Conservation (phyloP, 2,329 filamentous ascomycete genomes). For the Phaeosphaeriaceae sp. region DNA sequence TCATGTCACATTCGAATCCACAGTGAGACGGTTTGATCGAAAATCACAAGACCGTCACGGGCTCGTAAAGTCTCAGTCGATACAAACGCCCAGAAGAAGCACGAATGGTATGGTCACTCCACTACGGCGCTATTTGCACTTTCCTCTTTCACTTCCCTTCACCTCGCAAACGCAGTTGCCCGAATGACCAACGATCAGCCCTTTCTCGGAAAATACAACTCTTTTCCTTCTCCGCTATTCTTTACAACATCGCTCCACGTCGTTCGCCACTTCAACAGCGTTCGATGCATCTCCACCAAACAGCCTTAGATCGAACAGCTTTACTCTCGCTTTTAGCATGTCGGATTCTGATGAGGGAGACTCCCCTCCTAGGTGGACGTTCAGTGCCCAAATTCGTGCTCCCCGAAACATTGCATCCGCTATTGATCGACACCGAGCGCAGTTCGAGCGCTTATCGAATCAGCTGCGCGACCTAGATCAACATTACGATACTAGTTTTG, state of each 20-base stretch:
- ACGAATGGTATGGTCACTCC: no score
- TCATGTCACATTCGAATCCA: no score
- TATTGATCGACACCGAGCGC: neutral
- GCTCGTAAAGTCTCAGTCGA: no score
- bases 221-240: neutral
- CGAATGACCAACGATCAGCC: neutral
- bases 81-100: no score
- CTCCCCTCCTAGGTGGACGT: neutral
- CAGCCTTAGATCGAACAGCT: constrained; percentile 5
- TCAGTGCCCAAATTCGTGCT: neutral
- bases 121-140: neutral
- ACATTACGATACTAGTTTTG: neutral
- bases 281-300: constrained; percentile 1
- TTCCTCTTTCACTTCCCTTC: constrained; percentile 2
- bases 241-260: neutral
- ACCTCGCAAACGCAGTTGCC: neutral
- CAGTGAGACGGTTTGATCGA: no score
- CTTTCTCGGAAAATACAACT: constrained; percentile 6
- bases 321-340: constrained; percentile 14
- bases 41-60: no score
- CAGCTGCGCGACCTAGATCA: neutral
- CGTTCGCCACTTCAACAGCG: constrained; percentile 1
- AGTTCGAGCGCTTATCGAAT: neutral
- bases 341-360: constrained; percentile 4
- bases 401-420: neutral